Base-by-base conservation (phyloP, 2,329 filamentous ascomycete genomes). In the Penicillium sp. region DNA sequence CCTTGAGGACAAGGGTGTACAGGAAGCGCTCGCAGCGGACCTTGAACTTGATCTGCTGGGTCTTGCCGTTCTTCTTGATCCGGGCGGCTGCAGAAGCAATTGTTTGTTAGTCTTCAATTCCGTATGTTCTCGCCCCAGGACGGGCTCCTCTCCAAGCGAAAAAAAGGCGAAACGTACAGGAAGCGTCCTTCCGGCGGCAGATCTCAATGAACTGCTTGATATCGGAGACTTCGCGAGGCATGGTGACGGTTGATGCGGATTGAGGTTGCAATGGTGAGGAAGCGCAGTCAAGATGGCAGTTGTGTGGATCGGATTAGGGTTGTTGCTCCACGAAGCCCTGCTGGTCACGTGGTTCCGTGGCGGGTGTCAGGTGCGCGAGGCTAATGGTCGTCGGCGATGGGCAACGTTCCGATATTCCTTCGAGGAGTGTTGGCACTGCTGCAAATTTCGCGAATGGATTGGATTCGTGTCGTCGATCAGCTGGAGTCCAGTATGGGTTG, bases 121-220 rank as follows among this genome's bases (percentile, higher is more conserved):
- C 54, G 45, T n/a, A n/a, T 41, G 22, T 23, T 23, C 31, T 40
- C 22, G 18, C 9, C 9, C 11, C 45, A 15, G 15, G 26, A 31
- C 43, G n/a, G 20, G 49, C 41, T 41, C 33, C 18, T 33, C 49
- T 45, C 49, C 37, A 41, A 23, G 12, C 26, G 20, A 18, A 42
- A 27, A 26, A 43, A 14, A 15, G 54, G 50, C 37, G 51, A 57
- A 57, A 92, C 92, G 75, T 90, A 99, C 94, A 96, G 78, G 90
- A 95, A 79, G 94, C 94, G 88, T 99, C 95, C 86, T 96, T 96
- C 80, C 94, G 90, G 82, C 93, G 89, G 88, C 90, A 96, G 87
- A 99, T 96, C 89, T 97, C 94, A 81, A 99, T 96, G 90, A 99
- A 99, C 86, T 96, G 79, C 78, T 99, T 97, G 87, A 97, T 97